Base-by-base conservation (phyloP, 192 early-diverging fungal genomes). In the Linnemannia schmuckeri region DNA sequence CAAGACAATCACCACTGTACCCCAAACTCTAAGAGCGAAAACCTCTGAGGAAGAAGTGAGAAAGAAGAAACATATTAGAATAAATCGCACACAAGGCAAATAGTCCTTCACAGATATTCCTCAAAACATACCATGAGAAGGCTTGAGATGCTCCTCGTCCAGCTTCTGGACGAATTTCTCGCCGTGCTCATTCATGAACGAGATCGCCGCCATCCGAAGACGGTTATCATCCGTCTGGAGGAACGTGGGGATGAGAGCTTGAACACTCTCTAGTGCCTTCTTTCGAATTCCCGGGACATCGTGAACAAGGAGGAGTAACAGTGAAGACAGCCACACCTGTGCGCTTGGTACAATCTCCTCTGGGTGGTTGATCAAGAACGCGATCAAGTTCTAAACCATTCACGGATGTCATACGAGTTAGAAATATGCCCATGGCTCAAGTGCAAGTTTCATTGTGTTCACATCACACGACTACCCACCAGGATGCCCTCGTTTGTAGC, bases 11-110 rank as follows among this genome's bases (percentile, higher is more conserved):
- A 78, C 80, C 72, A 88, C 17, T 24, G 46, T 72, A 33, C 85
- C 85, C 85, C 85, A 88, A 13, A 88, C 80, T 10, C 76, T 78
- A 2, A 88, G 74, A 40, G 81, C 85, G 47, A 82, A 88, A 0
- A 82, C 77, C 72, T 88, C 85, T 82, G 76, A 57, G 46, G 40
- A 74, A 49, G 22, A 75, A 75, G 5, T 18, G 20, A 61, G 75
- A 37, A 41, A 80, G 47, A 22, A 24, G 38, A 52, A 4, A 22
- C 49, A 15, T 27, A 66, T 66, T 66, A 66, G 61, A 24, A 66
- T 33, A 30, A 3, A 9, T 33, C 24, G 0, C 30, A 10, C 10
- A 30, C 61, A 66, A 35, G 24, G n/a, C n/a, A 10, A 57, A 33
- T 4, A 4, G 61, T 66, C 61, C 30, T 66, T 30, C 12, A 35